Base-by-base conservation (phyloP, 805 yeast species). In the Nakazawaea pomicola region DNA sequence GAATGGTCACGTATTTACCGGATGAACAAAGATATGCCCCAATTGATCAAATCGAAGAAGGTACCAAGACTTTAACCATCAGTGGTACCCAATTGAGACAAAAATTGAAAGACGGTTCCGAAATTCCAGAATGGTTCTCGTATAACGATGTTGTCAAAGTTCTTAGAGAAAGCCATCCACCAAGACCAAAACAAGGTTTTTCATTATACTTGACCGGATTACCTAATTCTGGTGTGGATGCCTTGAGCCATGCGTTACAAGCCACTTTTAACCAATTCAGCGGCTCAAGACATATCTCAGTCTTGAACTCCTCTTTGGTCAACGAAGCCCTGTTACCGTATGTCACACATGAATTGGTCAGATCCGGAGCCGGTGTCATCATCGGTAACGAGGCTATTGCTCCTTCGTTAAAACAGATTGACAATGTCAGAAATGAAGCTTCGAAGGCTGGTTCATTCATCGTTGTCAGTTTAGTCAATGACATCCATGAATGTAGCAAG, bases 71-170 rank as follows among this genome's bases (percentile, higher is more conserved):
- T 19, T 78, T 91, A 45, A 90, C 89, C 64, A 86, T 86, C 50
- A 87, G 96, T 12, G 98, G 98, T 55, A 90, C 98, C 24, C 96
- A 90, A 67, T 76, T 91, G 56, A 81, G 97, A 67, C 80, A 82
- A 62, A 79, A 91, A 51, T 76, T 90, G 59, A 81, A 80, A 68
- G 83, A 81, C 46, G 97, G 97, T 45, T 73, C 83, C 32, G 82
- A 82, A 47, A 91, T 90, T 52, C 98, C 98, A 48, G 93, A 78
- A 59, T 90, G 98, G 98, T 90, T 91, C 66, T 87, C 96, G 4
- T 90, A 90, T 66, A 96, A 96, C 3, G 97, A 90, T 64, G 96
- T 91, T 40, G 98, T 91, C 46, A 75, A 76, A 61, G 89, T 91
- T 46, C 74, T 90, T 54, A 82, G 98, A 60, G 91, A 87, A 54